phyloP scores from a whole-genome alignment of 208 protist species.

The Crithidia thermophila region DNA sequence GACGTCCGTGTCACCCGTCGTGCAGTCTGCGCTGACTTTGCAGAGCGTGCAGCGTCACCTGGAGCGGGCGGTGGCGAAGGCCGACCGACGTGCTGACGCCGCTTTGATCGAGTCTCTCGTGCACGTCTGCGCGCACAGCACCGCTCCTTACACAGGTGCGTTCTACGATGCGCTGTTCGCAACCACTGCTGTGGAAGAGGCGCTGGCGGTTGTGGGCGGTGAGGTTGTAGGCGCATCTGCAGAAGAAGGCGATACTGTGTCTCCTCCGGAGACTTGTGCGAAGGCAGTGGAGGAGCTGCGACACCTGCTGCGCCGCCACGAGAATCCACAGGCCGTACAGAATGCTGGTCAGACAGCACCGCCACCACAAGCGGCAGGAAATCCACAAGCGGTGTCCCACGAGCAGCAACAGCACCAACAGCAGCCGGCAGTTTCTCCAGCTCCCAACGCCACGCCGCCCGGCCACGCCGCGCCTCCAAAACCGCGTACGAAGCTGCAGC shows the following conservation, averaged over 20 bases:
- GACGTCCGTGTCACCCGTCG: not conserved
- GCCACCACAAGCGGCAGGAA: not conserved
- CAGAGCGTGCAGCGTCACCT: constrained; percentile 11
- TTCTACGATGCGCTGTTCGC: constrained; percentile 34
- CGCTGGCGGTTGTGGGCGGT: too few species aligned
- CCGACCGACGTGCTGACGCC: not conserved
- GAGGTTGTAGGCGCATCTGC: too few species aligned
- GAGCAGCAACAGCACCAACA: not conserved
- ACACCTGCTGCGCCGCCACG: not conserved
- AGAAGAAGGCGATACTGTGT: too few species aligned
- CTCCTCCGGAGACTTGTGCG: too few species aligned
- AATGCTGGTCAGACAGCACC: too few species aligned
- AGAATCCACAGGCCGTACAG: too few species aligned
- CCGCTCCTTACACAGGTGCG: constrained; percentile 13
- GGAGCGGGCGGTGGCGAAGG: constrained; percentile 6
- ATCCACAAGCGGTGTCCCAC: not conserved
- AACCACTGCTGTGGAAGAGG: constrained; percentile 18
- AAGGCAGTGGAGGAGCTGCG: not conserved
- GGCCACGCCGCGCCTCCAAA: not conserved
- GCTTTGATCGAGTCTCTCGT: constrained; percentile 10
- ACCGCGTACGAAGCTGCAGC: constrained; percentile 4
- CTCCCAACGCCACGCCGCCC: not conserved
- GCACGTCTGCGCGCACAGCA: constrained; percentile 28
- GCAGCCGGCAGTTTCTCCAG: not conserved
- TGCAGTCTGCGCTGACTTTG: constrained; percentile 8